Conservation (phyloP, 176 grass and related monocot genomes). For the Zea luxurians region DNA sequence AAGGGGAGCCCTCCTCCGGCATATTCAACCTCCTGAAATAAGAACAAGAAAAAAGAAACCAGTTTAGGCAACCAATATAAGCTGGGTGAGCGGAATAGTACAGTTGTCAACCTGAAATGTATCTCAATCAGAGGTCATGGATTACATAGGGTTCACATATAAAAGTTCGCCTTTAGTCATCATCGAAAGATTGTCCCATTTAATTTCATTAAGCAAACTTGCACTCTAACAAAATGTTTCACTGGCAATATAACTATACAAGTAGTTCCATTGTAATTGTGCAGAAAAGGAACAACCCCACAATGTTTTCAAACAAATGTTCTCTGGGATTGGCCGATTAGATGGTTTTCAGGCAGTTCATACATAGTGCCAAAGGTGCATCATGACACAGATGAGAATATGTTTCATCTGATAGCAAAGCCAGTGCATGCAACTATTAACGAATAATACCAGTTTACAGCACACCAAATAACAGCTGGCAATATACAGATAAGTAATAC, state of each 20-base stretch:
- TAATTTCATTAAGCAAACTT: neutral
- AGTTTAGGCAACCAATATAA: neutral
- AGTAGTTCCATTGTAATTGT: neutral
- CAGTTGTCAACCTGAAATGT: neutral
- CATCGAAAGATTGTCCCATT: neutral
- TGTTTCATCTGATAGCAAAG: constrained; percentile 20
- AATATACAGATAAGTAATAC: neutral
- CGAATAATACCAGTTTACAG: neutral
- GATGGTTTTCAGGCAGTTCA: constrained; percentile 17
- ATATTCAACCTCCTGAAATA: constrained; percentile 89
- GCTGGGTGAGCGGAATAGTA: neutral
- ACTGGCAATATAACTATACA: neutral
- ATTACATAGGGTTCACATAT: neutral
- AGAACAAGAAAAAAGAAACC: neutral
- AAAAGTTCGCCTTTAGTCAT: constrained; percentile 6
- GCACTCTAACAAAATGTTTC: constrained; percentile 6
- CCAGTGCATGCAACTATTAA: neutral
- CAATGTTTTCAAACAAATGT: neutral
- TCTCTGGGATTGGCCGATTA: neutral
- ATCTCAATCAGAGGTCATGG: neutral
- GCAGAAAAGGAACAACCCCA: neutral
- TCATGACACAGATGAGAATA: neutral
- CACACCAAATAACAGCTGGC: constrained; percentile 9
- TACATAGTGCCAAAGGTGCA: neutral
- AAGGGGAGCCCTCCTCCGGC: constrained; percentile 67